A percentile compares a stretch with the other conserved stretches of the same genome.
Evolutionary conservation across 768 basidiomycete genomes (phyloP).

Genomic region (Lepiota subincarnata): DNA sequence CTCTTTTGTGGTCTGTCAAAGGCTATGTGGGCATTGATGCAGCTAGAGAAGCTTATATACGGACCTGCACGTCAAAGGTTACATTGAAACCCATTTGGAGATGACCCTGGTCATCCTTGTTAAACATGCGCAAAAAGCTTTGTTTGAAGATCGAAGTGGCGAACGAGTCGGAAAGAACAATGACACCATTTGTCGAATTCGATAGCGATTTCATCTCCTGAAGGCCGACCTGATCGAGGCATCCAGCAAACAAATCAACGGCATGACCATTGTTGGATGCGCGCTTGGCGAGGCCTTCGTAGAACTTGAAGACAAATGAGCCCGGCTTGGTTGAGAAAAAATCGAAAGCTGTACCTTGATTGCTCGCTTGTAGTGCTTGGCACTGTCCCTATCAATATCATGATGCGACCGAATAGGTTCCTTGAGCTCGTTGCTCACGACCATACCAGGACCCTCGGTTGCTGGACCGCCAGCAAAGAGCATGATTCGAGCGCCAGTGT

Average conservation of each 20-base stretch:
- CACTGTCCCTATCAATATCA: constrained; percentile 95
- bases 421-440: constrained; percentile 91
- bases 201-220: constrained; percentile 96
- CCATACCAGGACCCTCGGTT: constrained; percentile 96
- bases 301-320: constrained; percentile 60
- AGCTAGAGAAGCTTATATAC: constrained; percentile 5
- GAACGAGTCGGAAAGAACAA: constrained; percentile 95
- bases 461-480: constrained; percentile 92
- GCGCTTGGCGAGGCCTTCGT: constrained; percentile 89
- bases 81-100: constrained; percentile 99
- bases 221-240: constrained; percentile 95
- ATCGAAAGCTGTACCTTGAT: constrained; percentile 62
- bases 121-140: constrained; percentile 89
- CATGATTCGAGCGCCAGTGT: constrained; percentile 96
- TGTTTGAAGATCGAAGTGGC: constrained; percentile 99
- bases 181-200: constrained; percentile 95
- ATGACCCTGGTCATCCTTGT: constrained; percentile 88
- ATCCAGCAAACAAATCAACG: constrained; percentile 93
- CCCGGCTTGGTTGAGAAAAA: not conserved
- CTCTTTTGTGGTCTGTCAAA: constrained; percentile 88
- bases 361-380: constrained; percentile 96
- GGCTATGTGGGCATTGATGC: not conserved
- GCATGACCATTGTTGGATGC: constrained; percentile 94
- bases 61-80: constrained; percentile 94
- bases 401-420: constrained; percentile 98